These are phyloP conservation scores for Cucurbita maxima DNA, from an alignment of 306 rosid species.

Conservation along the genomic window DNA sequence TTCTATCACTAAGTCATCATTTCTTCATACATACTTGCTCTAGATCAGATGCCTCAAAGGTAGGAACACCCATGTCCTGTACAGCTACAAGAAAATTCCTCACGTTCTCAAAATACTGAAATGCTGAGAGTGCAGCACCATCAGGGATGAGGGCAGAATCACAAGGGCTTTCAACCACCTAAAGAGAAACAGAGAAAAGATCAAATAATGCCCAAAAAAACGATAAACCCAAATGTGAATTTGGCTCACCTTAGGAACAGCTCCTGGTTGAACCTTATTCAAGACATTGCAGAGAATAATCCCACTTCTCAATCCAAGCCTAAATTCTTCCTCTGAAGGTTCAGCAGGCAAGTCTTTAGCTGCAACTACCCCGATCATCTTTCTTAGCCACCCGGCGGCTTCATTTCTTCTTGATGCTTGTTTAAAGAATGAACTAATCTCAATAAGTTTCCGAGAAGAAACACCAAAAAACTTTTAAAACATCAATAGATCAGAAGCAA, in stretches of 20 bases:
- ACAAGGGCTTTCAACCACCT: constrained; percentile 93
- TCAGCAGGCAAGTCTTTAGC: constrained; percentile 93
- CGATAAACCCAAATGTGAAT: background rate
- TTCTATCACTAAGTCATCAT: background rate
- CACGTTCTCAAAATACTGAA: constrained; percentile 87
- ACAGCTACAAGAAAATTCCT: constrained; percentile 77
- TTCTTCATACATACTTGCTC: constrained; percentile 57
- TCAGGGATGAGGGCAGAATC: constrained; percentile 66
- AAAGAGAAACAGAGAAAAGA: background rate
- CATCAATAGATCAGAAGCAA: background rate
- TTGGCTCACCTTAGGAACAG: constrained; percentile 58
- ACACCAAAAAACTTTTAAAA: background rate
- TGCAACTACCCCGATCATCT: constrained; percentile 90
- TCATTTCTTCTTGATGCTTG: constrained; percentile 77
- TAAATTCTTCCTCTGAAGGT: constrained; percentile 91
- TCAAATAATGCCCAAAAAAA: background rate
- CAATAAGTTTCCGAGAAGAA: background rate
- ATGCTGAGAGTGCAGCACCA: constrained; percentile 83
- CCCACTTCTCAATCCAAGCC: constrained; percentile 93
- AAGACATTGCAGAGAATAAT: constrained; percentile 79
- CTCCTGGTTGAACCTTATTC: constrained; percentile 74
- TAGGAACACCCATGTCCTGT: constrained; percentile 73
- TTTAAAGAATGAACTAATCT: constrained; percentile 5
- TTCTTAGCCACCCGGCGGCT: constrained; percentile 94
- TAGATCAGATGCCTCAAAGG: constrained; percentile 89